phyloP scores from a whole-genome alignment of 2,329 filamentous ascomycete genomes.

The Penicillium sumatraense region DNA sequence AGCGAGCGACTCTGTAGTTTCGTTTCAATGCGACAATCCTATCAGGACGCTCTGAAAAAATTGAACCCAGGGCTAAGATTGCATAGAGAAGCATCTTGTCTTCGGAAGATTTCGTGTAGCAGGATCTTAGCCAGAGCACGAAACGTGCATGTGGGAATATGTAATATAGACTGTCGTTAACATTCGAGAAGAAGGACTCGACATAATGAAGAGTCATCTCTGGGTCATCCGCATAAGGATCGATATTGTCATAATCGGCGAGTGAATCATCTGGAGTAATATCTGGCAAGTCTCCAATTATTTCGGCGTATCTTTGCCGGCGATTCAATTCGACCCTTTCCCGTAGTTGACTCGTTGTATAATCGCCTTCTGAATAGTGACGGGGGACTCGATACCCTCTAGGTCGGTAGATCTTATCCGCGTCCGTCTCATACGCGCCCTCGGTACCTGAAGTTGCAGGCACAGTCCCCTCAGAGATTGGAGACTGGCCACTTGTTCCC shows the following conservation, averaged over 20 bases:
- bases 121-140: conserved; percentile 57
- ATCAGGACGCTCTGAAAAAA: conserved; percentile 57
- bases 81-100: conserved; percentile 66
- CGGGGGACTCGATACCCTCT: conserved; percentile 24
- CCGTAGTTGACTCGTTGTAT: conserved; percentile 13
- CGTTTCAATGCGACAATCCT: conserved; percentile 50
- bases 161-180: conserved; percentile 59
- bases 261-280: conserved; percentile 35
- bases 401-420: conserved; percentile 29
- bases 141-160: conserved; percentile 62
- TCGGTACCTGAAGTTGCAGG: conserved; percentile 34
- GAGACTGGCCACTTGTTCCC: conserved; percentile 36
- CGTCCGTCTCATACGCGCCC: conserved; percentile 31
- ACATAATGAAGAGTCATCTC: conserved; percentile 57
- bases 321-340: conserved; percentile 16
- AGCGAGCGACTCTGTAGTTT: conserved; percentile 61
- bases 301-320: conserved; percentile 34
- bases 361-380: conserved; percentile 21
- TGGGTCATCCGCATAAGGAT: conserved; percentile 59
- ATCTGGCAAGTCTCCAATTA: conserved; percentile 37
- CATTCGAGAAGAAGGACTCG: conserved; percentile 61
- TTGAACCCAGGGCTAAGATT: conserved; percentile 61
- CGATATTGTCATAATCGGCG: conserved; percentile 51
- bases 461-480: conserved; percentile 34
- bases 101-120: conserved; percentile 53